phyloP scores from a whole-genome alignment of 768 basidiomycete species.

The Macrolepiota albuminosa region DNA sequence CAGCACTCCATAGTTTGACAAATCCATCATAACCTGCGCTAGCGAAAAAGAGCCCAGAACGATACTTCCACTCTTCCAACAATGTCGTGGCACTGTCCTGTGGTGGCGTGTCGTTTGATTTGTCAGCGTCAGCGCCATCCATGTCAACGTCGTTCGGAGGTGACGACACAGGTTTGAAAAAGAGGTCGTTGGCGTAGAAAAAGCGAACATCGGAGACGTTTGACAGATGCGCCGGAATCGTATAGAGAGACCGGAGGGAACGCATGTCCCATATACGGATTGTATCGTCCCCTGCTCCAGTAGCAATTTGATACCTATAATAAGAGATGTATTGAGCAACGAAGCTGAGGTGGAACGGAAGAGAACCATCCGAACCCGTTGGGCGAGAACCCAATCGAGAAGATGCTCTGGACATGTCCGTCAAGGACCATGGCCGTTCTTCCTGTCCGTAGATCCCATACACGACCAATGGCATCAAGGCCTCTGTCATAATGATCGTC shows the following conservation, averaged over 20 bases:
- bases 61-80: constrained; percentile 72
- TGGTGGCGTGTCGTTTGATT: constrained; percentile 32
- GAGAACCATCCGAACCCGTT: constrained; percentile 68
- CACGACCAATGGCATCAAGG: constrained; percentile 92
- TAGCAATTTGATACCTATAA: constrained; percentile 90
- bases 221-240: constrained; percentile 92
- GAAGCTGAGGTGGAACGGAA: background rate
- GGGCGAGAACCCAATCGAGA: constrained; percentile 88
- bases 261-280: constrained; percentile 99
- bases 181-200: constrained; percentile 66
- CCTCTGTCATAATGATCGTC: constrained; percentile 48
- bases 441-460: constrained; percentile 96
- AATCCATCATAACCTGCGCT: constrained; percentile 93
- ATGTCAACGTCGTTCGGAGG: constrained; percentile 42
- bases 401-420: constrained; percentile 92
- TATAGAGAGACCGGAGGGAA: constrained; percentile 87
- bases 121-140: constrained; percentile 39
- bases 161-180: constrained; percentile 34
- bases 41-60: constrained; percentile 88
- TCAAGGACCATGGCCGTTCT: constrained; percentile 97
- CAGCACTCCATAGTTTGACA: constrained; percentile 95
- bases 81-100: constrained; percentile 28
- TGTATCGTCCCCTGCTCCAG: constrained; percentile 95
- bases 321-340: constrained; percentile 10
- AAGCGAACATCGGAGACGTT: constrained; percentile 95